Conservation (phyloP, 2,329 filamentous ascomycete genomes). For the Knufia fluminis region DNA sequence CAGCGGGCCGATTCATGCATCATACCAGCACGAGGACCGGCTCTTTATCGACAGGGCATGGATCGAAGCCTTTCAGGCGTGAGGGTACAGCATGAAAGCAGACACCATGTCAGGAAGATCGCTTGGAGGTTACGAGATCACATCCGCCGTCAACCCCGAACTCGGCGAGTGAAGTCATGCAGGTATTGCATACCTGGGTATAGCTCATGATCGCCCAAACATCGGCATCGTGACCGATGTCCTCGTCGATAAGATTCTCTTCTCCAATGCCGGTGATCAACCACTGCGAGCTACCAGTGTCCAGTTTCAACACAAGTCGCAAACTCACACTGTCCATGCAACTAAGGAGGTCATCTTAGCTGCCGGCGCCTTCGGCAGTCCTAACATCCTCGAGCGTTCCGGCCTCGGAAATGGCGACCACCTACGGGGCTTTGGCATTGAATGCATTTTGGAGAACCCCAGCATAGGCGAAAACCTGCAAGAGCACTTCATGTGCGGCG, state of each 20-base stretch:
- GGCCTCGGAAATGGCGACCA: no score
- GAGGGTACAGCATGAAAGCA: background rate
- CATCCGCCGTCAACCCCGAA: background rate
- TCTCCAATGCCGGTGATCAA: background rate
- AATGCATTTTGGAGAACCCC: no score
- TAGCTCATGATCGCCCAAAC: background rate
- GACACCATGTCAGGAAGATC: background rate
- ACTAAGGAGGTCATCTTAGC: no score
- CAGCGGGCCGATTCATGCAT: background rate
- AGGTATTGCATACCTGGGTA: background rate
- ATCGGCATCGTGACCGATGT: background rate
- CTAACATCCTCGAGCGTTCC: no score
- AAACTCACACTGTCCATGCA: no score
- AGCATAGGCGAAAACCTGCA: no score
- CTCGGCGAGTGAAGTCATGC: background rate
- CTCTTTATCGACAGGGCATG: background rate
- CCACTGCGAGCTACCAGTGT: conserved; percentile 4
- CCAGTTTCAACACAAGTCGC: no score
- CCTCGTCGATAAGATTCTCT: background rate
- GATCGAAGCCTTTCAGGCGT: background rate
- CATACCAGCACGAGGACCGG: background rate
- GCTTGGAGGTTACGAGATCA: background rate
- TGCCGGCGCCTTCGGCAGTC: no score
- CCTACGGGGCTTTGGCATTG: no score
- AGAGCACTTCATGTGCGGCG: no score